Percentiles rank a stretch among this genome's conserved stretches.
Conservation (phyloP, 805 yeast genomes). For the Lipomyces kockii region DNA sequence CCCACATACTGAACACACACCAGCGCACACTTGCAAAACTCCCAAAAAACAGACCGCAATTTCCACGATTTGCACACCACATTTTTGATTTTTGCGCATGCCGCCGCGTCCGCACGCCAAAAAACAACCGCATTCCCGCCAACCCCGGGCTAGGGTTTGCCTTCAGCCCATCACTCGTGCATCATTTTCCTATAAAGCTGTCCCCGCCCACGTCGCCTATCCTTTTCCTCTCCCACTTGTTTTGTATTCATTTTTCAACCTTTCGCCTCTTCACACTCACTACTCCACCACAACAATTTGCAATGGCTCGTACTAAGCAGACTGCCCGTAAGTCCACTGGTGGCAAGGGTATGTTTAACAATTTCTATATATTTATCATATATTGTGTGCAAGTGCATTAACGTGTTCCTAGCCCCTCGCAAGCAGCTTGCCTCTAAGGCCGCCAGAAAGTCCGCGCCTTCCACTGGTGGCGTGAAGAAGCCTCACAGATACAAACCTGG, state of each 20-base stretch:
- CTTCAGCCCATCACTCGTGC: constrained; percentile 19
- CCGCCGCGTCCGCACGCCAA: constrained; percentile 1
- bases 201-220: constrained; percentile 16
- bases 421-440: constrained; percentile 89
- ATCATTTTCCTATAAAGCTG: constrained; percentile 29
- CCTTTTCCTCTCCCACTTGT: constrained; percentile 2
- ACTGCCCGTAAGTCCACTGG: constrained; percentile 89
- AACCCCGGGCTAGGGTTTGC: constrained; percentile 27
- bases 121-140: neutral
- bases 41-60: constrained; percentile 20
- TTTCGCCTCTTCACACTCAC: neutral
- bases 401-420: constrained; percentile 65
- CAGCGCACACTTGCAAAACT: constrained; percentile 2
- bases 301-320: constrained; percentile 87
- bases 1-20: neutral
- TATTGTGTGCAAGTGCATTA: neutral
- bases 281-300: neutral
- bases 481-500: constrained; percentile 96
- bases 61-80: constrained; percentile 18
- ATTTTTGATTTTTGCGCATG: neutral
- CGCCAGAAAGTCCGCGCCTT: constrained; percentile 86
- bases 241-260: neutral
- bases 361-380: neutral
- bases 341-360: constrained; percentile 57
- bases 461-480: constrained; percentile 85